Base-by-base conservation (phyloP, 2,329 filamentous ascomycete genomes). In the Paramyrothecium roridum region DNA sequence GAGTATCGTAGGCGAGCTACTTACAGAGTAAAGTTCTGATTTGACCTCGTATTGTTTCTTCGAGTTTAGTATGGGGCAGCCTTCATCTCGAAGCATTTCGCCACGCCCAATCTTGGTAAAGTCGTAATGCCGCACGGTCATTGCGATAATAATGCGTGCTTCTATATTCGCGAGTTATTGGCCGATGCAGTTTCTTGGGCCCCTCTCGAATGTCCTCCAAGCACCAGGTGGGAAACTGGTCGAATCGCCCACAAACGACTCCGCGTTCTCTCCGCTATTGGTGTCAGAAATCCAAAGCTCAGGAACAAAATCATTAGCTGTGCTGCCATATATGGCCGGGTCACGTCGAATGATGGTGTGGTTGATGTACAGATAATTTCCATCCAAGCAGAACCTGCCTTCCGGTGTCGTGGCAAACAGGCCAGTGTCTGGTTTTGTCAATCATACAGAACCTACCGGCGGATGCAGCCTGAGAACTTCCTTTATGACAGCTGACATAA, bases 401-500 rank as follows among this genome's bases (percentile, higher is more conserved):
- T 20, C 22, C 6, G 22, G 20, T 17, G 48, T 17, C 13, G 22
- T 33, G 19, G 34, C 23, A n/a, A 19, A n/a, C 4, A 34, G 1
- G 66, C 69, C 0, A 59, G 64, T 4, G 56, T 52, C 1, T 63
- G 43, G 49, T 59, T 56, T 1, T 70, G 68, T 3, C 66, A 69
- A 6, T 65, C 67, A 2, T n/a, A 17, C 10, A 26, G 48, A 26
- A 17, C 20, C 48, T 0, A 67, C 73, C 0, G 71, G 69, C n/a
- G 73, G 70, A 30, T 73, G 66, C 19, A 74, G 57, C 0, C 72
- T 63, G 3, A 75, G 60, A 1, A 61, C 62, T 51, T 76, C 74
- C 57, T 75, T 74, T 51, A 76, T 69, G 8, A 75, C 68, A 6
- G 72, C 73, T 10, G 67, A 62, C 62, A 65, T 55, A 73, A 75